phyloP scores from a whole-genome alignment of 1,284 basidiomycete species.

The Sphagnurus paluster region DNA sequence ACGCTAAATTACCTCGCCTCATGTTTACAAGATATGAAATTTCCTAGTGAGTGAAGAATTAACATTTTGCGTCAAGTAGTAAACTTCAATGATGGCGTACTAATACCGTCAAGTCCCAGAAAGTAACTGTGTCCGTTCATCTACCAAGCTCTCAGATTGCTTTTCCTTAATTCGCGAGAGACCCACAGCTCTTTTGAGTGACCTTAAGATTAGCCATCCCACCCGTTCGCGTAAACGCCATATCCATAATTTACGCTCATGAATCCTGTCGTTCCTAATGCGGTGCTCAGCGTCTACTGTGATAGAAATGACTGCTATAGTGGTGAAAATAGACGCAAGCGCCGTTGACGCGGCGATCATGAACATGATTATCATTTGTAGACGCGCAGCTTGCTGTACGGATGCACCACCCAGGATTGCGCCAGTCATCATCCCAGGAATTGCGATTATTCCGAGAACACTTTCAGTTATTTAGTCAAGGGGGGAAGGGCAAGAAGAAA shows the following conservation, averaged over 20 bases:
- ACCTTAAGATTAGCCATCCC: background rate
- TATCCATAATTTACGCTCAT: constrained; percentile 46
- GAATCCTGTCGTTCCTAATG: constrained; percentile 68
- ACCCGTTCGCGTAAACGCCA: constrained; percentile 14
- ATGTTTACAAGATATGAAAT: no score
- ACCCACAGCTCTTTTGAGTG: background rate
- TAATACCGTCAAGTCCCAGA: background rate
- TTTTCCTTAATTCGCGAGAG: background rate
- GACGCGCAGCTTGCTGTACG: constrained; percentile 78
- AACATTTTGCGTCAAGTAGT: no score
- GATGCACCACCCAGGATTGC: constrained; percentile 84
- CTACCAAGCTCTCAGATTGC: background rate
- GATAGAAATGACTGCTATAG: constrained; percentile 57
- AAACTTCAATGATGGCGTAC: no score
- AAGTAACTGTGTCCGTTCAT: background rate
- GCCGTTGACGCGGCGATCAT: constrained; percentile 81
- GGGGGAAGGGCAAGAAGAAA: constrained; percentile 1
- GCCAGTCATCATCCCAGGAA: constrained; percentile 87
- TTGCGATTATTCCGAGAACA: constrained; percentile 78
- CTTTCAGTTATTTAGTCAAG: constrained; percentile 33
- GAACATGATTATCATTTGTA: constrained; percentile 92
- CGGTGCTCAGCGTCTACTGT: constrained; percentile 72
- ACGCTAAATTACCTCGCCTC: no score
- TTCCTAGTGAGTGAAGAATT: no score
- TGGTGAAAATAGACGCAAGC: constrained; percentile 65